Evolutionary conservation across 148 eudicot genomes (phyloP).

Genomic region (Tetragonia tetragonoides): DNA sequence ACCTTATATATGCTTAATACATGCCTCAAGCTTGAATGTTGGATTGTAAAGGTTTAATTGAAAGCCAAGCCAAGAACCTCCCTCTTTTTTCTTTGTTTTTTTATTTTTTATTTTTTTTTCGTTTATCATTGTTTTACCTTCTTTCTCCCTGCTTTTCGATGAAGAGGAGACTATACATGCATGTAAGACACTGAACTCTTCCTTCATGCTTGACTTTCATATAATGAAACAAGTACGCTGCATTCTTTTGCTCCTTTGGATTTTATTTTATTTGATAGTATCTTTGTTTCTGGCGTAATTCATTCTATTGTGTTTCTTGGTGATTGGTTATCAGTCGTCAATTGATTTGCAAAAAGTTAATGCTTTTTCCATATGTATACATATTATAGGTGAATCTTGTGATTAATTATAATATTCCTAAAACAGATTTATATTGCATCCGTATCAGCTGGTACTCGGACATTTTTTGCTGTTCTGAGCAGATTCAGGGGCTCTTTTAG

Average conservation of each 20-base stretch:
- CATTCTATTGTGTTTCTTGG: neutral
- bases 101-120: no score
- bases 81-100: neutral
- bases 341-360: neutral
- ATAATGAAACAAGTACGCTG: neutral
- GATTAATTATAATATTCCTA: slow-evolving; percentile 30
- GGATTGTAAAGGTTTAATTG: neutral
- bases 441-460: slow-evolving; percentile 40
- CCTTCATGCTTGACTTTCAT: neutral
- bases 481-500: slow-evolving; percentile 25
- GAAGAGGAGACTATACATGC: neutral
- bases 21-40: neutral
- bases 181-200: neutral
- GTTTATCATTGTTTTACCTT: no score
- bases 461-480: slow-evolving; percentile 30
- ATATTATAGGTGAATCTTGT: neutral
- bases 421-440: slow-evolving; percentile 47
- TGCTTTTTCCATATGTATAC: neutral
- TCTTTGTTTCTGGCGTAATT: neutral
- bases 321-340: slow-evolving; percentile 3
- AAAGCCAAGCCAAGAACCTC: neutral
- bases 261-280: neutral
- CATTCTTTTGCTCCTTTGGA: neutral
- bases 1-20: no score
- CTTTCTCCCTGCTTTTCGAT: neutral